These are phyloP conservation scores for Cryptococcus floricola DNA, from an alignment of 1,284 basidiomycete genomes.

Conservation along the genomic window DNA sequence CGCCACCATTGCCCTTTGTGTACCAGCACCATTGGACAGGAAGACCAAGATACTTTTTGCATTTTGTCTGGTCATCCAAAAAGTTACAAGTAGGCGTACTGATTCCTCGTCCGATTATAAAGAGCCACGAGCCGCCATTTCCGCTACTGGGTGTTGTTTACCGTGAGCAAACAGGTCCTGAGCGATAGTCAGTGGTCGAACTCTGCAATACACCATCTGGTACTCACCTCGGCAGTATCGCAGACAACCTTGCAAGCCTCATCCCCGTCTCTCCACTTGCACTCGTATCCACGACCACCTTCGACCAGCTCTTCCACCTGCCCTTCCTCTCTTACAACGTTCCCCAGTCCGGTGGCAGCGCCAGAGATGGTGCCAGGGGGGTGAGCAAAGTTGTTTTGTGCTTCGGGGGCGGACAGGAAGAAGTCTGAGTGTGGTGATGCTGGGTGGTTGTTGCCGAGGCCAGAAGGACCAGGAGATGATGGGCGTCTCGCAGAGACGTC, in stretches of 20 bases:
- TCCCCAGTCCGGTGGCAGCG: not conserved
- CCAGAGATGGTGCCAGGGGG: not conserved
- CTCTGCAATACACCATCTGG: not conserved
- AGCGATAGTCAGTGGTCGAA: not conserved
- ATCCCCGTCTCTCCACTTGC: slow-evolving; percentile 4
- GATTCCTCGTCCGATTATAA: too few species aligned
- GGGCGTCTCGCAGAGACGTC: not conserved
- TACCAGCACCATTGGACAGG: too few species aligned
- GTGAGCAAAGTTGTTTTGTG: not conserved
- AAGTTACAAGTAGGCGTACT: too few species aligned
- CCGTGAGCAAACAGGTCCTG: not conserved
- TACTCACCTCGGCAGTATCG: slow-evolving; percentile 15
- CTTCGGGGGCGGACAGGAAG: not conserved
- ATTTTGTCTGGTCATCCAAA: too few species aligned
- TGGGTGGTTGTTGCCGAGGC: not conserved
- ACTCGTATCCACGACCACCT: slow-evolving; percentile 2
- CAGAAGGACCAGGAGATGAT: not conserved
- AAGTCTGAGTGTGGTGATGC: not conserved
- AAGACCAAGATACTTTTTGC: too few species aligned
- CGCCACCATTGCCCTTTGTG: too few species aligned
- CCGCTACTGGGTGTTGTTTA: not conserved
- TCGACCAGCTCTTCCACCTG: slow-evolving; percentile 19
- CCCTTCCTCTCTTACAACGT: slow-evolving; percentile 3
- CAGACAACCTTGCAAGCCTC: slow-evolving; percentile 6
- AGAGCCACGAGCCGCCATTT: not conserved